Evolutionary conservation across 164 flowering plant species (phyloP).

Genomic region (Tetracentron sinense): DNA sequence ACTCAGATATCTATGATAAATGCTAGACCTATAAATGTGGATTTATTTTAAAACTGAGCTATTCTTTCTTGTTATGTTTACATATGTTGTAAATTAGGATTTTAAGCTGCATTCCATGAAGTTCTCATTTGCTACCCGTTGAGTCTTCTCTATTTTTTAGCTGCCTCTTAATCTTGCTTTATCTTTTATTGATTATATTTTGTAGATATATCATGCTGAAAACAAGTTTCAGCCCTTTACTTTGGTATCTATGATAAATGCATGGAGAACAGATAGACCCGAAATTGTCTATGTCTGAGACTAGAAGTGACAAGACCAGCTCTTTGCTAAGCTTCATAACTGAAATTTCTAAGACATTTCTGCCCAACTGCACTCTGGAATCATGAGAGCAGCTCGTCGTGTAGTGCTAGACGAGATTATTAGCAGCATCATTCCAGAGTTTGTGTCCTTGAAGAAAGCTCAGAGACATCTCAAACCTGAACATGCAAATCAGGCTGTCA

Average conservation of each 20-base stretch:
- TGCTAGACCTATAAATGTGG: too few species aligned
- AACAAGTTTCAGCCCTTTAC: conserved; percentile 45
- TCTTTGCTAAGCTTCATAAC: conserved; percentile 31
- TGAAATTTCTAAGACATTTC: conserved; percentile 65
- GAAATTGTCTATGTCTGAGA: conserved; percentile 14
- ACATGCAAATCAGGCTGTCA: conserved; percentile 21
- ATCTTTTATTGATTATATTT: conserved; percentile 9
- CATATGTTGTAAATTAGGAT: not conserved
- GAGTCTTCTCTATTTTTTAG: not conserved
- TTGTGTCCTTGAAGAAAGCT: conserved; percentile 45
- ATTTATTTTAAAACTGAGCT: too few species aligned
- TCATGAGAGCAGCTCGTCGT: conserved; percentile 79
- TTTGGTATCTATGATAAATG: conserved; percentile 43
- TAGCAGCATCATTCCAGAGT: conserved; percentile 53
- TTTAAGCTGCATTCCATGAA: not conserved
- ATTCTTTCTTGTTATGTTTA: not conserved
- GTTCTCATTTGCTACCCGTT: not conserved
- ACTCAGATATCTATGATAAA: too few species aligned
- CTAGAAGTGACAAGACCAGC: conserved; percentile 20
- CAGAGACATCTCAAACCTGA: conserved; percentile 39
- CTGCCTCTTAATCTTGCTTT: not conserved
- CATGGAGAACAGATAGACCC: conserved; percentile 34
- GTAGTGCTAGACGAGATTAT: conserved; percentile 81
- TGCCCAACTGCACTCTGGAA: conserved; percentile 68
- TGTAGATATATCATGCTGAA: conserved; percentile 64